Conservation (phyloP, 2,329 filamentous ascomycete genomes). For the Sodiomyces alkalinus region DNA sequence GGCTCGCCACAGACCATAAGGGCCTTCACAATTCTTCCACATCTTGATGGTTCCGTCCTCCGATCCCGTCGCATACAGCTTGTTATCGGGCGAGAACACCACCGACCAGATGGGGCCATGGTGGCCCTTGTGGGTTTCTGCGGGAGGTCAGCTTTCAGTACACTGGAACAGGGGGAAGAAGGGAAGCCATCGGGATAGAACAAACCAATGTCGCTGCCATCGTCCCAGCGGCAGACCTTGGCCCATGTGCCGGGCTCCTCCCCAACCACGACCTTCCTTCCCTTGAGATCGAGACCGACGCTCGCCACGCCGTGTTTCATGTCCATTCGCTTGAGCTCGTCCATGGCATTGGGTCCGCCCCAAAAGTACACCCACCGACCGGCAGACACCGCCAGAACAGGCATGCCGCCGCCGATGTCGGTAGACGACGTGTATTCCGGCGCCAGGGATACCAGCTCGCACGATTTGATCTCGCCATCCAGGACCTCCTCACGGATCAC, state of each 20-base stretch:
- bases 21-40: constrained; percentile 56
- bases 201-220: constrained; percentile 60
- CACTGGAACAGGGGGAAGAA: constrained; percentile 1
- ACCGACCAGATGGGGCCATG: constrained; percentile 96
- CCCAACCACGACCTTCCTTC: constrained; percentile 75
- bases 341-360: constrained; percentile 55
- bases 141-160: too few species aligned
- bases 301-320: constrained; percentile 79
- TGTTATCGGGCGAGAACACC: constrained; percentile 87
- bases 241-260: constrained; percentile 92
- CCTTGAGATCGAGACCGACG: constrained; percentile 71
- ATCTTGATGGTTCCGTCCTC: constrained; percentile 97
- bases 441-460: constrained; percentile 66
- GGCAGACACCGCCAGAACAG: constrained; percentile 78
- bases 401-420: constrained; percentile 51
- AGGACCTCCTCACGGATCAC: constrained; percentile 65
- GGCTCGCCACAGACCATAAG: constrained; percentile 48
- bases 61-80: constrained; percentile 88
- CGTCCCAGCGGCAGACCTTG: constrained; percentile 82
- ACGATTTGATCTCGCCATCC: constrained; percentile 78
- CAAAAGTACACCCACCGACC: constrained; percentile 92
- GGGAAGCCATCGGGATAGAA: constrained; percentile 6
- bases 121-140: constrained; percentile 89
- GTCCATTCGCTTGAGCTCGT: constrained; percentile 62
- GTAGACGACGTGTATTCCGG: constrained; percentile 39